Conservation (phyloP, 2,329 filamentous ascomycete species). For the Colletotrichum euphorbiae region DNA sequence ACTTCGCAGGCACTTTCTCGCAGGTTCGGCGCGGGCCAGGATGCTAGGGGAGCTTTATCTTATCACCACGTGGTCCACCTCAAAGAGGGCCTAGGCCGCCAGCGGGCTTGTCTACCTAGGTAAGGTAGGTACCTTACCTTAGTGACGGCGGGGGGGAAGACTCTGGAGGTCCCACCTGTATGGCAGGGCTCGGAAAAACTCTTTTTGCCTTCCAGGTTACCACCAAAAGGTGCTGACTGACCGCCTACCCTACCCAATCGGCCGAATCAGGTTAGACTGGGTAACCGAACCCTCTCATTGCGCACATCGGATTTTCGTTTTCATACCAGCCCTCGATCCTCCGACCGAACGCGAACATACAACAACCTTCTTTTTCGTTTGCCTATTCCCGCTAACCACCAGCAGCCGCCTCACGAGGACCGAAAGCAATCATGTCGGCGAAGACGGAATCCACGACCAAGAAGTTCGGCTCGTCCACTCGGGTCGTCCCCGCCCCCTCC, state of each 20-base stretch:
- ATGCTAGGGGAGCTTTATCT: slow-evolving; percentile 39
- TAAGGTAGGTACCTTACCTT: too few species aligned
- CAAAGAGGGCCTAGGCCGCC: not conserved
- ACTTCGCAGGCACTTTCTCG: slow-evolving; percentile 52
- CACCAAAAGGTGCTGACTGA: not conserved
- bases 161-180: too few species aligned
- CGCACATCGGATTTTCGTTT: not conserved
- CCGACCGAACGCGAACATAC: slow-evolving; percentile 35
- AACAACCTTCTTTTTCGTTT: slow-evolving; percentile 40
- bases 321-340: slow-evolving; percentile 23
- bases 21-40: slow-evolving; percentile 49
- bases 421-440: slow-evolving; percentile 71
- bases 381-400: slow-evolving; percentile 40
- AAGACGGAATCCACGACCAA: slow-evolving; percentile 81
- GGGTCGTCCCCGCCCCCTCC: slow-evolving; percentile 85
- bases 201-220: too few species aligned
- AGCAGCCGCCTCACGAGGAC: slow-evolving; percentile 39
- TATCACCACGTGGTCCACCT: slow-evolving; percentile 51
- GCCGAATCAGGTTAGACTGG: too few species aligned
- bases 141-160: too few species aligned
- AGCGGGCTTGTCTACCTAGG: too few species aligned
- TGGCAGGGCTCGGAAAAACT: too few species aligned
- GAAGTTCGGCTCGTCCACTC: slow-evolving; percentile 97
- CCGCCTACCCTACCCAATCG: slow-evolving; percentile 46
- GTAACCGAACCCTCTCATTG: too few species aligned